These are phyloP conservation scores for Dioscorea alata DNA, from an alignment of 106 monocot species.

Conservation along the genomic window DNA sequence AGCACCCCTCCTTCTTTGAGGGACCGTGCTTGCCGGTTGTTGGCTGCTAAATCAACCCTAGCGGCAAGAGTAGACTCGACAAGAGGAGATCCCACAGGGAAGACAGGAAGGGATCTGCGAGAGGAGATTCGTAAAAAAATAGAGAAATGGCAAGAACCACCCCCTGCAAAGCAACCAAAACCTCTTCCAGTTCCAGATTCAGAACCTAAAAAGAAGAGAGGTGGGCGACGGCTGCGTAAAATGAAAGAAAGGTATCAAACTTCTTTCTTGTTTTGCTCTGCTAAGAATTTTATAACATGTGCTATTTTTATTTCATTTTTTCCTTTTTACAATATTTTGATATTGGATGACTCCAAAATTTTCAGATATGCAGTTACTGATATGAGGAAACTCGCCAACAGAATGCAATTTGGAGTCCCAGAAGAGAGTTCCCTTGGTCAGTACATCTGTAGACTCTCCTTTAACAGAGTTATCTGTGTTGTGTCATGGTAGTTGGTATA, in stretches of 20 bases:
- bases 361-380: conserved; percentile 88
- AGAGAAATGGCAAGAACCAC: conserved; percentile 99
- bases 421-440: conserved; percentile 79
- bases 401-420: conserved; percentile 92
- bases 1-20: conserved; percentile 76
- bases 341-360: conserved; percentile 5
- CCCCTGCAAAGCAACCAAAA: conserved; percentile 94
- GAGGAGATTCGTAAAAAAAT: conserved; percentile 87
- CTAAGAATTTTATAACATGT: background rate
- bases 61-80: conserved; percentile 82
- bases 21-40: conserved; percentile 67
- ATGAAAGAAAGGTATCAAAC: conserved; percentile 80
- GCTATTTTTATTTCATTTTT: conserved; percentile 6
- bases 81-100: conserved; percentile 85
- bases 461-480: background rate
- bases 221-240: conserved; percentile 77
- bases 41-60: conserved; percentile 88
- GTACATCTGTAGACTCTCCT: background rate
- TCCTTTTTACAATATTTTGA: background rate
- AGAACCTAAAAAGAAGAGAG: conserved; percentile 96
- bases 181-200: conserved; percentile 97
- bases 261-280: background rate
- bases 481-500: too few species aligned
- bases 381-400: conserved; percentile 94
- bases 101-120: conserved; percentile 61